Base-by-base conservation (phyloP, 1,284 basidiomycete species). In the Schizopora paradoxa region DNA sequence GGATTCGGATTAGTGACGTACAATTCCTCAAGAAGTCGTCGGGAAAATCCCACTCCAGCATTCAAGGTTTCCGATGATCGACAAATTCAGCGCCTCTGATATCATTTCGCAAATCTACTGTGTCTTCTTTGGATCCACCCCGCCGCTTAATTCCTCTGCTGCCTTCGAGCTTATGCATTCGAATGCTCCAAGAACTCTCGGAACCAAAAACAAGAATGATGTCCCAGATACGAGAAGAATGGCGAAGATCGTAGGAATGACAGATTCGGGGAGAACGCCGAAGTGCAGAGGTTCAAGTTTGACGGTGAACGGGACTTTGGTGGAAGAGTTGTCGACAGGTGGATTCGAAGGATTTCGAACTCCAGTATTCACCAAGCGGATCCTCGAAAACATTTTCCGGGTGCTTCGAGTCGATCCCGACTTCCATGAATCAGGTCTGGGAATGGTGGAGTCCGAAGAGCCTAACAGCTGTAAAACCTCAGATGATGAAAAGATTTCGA, bases 211-310 rank as follows among this genome's bases (percentile, higher is more conserved):
- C n/a, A n/a, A n/a, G n/a, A n/a, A n/a, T n/a, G n/a, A n/a, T n/a
- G n/a, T n/a, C n/a, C n/a, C n/a, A n/a, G n/a, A n/a, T n/a, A 70
- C 53, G 23, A 57, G 50, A 16, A 71, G 34, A 19, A 76, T 58
- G 39, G 66, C 56, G 22, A 53, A 47, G 5, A 74, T 43, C 10
- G 70, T 66, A 7, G 79, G 76, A 1, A 75, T 35, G 4, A 83
- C 57, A 0, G 77, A 73, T 6, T 66, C 66, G 1, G 82, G 82
- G 14, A 86, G 59, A 16, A 78, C 62, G n/a, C 77, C 78, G 22
- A 76, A 56, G 43, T 74, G 66, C 0, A 79, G 61, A 18, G 77
- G 82, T 51, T 86, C 83, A 28, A 86, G 56, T 10, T 68, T 61
- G 13, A 85, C 53, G 41, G 70, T 60, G 52, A 83, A 70, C 1